Conservation (phyloP, 208 protist genomes). For the Herpetomonas samuelpessoai region DNA sequence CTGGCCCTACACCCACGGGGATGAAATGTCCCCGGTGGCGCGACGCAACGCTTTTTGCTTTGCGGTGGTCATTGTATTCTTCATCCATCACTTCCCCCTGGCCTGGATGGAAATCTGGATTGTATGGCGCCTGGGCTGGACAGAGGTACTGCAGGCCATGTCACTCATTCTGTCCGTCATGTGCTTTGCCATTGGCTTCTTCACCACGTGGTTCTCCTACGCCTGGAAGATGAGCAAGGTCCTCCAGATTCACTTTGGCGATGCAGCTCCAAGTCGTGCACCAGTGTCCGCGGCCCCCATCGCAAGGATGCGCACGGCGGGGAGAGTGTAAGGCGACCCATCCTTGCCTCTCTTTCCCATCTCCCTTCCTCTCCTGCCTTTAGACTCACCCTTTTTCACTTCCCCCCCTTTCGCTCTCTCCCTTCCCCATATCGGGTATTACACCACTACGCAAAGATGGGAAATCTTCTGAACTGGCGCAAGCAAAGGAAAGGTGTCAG, state of each 20-base stretch:
- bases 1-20: slow-evolving; percentile 60
- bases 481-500: no score
- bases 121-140: slow-evolving; percentile 52
- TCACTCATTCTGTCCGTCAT: slow-evolving; percentile 61
- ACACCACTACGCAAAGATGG: no score
- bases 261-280: slow-evolving; percentile 18
- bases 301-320: neutral
- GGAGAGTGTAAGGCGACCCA: neutral
- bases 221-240: slow-evolving; percentile 74
- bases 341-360: neutral
- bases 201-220: slow-evolving; percentile 70
- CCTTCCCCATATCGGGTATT: no score
- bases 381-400: neutral
- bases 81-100: slow-evolving; percentile 70
- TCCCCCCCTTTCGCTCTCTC: neutral
- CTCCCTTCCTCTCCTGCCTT: neutral
- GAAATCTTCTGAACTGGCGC: no score
- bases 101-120: slow-evolving; percentile 75
- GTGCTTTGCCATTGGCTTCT: slow-evolving; percentile 70
- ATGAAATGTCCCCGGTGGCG: slow-evolving; percentile 65
- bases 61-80: slow-evolving; percentile 53
- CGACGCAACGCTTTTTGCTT: slow-evolving; percentile 47
- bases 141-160: slow-evolving; percentile 55
- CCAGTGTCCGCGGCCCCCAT: slow-evolving; percentile 6
- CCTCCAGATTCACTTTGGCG: slow-evolving; percentile 61